Evolutionary conservation across 192 early-diverging fungal genomes (phyloP).

Genomic region (Coemansia sp.): DNA sequence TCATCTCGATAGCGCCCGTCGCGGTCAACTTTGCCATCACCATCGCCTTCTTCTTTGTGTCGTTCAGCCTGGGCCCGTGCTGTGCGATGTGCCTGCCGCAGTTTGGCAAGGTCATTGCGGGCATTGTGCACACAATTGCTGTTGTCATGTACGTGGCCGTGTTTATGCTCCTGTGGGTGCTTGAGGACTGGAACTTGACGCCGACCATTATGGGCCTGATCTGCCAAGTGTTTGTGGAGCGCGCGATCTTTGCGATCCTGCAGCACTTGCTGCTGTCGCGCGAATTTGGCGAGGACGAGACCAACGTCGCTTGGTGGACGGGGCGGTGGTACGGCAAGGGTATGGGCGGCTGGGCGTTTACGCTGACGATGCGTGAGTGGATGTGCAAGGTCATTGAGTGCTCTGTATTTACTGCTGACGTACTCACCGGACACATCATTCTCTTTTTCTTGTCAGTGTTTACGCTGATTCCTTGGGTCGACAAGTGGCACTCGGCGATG

Average conservation of each 20-base stretch:
- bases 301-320: conserved; percentile 85
- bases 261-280: conserved; percentile 69
- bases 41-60: conserved; percentile 62
- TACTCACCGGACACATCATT: conserved; percentile 73
- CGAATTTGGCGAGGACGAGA: conserved; percentile 80
- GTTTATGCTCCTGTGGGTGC: conserved; percentile 63
- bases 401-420: conserved; percentile 74
- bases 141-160: conserved; percentile 59
- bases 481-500: conserved; percentile 74
- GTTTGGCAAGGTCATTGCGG: conserved; percentile 72
- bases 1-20: conserved; percentile 68
- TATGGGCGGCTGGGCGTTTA: conserved; percentile 64
- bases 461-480: conserved; percentile 68
- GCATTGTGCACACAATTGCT: conserved; percentile 61
- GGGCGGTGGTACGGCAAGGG: conserved; percentile 77
- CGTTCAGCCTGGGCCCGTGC: conserved; percentile 60
- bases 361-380: conserved; percentile 75
- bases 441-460: conserved; percentile 72
- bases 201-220: conserved; percentile 67
- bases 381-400: conserved; percentile 83
- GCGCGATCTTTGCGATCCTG: conserved; percentile 67
- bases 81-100: conserved; percentile 63
- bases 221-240: conserved; percentile 63
- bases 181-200: conserved; percentile 65
- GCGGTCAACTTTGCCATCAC: conserved; percentile 65